Base-by-base conservation (phyloP, 495 filamentous ascomycete genomes). In the Tuber aestivum region DNA sequence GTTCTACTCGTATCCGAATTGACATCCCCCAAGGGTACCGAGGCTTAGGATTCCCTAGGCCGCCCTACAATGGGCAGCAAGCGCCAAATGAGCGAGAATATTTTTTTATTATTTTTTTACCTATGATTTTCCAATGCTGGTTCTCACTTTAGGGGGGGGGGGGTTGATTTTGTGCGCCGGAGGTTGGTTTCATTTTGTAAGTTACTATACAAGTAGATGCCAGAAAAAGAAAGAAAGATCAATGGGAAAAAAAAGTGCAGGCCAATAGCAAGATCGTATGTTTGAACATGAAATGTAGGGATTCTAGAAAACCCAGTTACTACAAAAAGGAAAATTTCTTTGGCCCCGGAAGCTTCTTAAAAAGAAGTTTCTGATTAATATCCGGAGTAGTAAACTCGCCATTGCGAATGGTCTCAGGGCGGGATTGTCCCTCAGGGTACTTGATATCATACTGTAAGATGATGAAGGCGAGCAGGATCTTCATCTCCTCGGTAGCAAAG, bases 401-500 rank as follows among this genome's bases (percentile, higher is more conserved):
- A 50, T 85, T 77, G 70, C 81, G 73, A 74, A 84, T 80, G 12
- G 83, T 83, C 70, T 73, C 72, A 21, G 85, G 86, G 35, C 85
- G 79, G 6, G 72, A 70, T 69, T 85, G 80, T 42, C 86, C 86
- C 27, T 86, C 83, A 20, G 76, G 80, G 10, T 86, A 81, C 74
- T 82, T 83, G 41, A 87, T 77, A 70, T 89, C 87, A 81, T 87
- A 89, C 73, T 83, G 81, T 48, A 87, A 69, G 16, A 89, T 56
- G 3, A 88, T 79, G 74, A 81, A 76, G 10, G 83, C 78, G 16
- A 89, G 79, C 7, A 86, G 75, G 68, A 87, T 72, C 83, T 89
- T 87, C 75, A 89, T 85, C 80, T 86, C 84, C 80, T 86, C 78
- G n/a, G 77, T 81, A 21, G 86, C 87, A 83, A 89, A 87, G 82